phyloP scores from a whole-genome alignment of 805 yeast species.

The Clavispora phyllophila region DNA sequence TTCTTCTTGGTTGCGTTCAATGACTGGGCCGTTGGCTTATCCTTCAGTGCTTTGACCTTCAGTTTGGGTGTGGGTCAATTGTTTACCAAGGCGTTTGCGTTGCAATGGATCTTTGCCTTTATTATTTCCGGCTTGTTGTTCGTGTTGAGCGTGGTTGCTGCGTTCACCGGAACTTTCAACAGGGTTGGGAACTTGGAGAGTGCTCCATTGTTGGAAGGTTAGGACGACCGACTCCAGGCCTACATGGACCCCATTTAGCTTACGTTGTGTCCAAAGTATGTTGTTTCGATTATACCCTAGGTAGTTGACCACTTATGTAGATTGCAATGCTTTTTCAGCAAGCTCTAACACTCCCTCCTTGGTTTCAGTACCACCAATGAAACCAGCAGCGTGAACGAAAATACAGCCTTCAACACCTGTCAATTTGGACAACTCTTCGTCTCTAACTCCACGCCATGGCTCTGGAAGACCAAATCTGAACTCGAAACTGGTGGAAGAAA shows the following conservation, averaged over 20 bases:
- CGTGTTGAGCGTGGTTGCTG: constrained; percentile 43
- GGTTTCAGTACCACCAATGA: constrained; percentile 90
- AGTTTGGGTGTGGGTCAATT: constrained; percentile 72
- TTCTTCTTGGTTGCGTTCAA: constrained; percentile 52
- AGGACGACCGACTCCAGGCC: no score
- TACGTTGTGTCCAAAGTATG: neutral
- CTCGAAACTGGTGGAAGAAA: constrained; percentile 70
- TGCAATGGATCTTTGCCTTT: constrained; percentile 85
- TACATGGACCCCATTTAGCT: neutral
- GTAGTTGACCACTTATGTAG: neutral
- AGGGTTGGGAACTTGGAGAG: constrained; percentile 10
- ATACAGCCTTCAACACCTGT: constrained; percentile 85
- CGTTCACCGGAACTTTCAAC: constrained; percentile 30
- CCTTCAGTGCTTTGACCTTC: constrained; percentile 52
- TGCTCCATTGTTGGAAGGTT: constrained; percentile 16
- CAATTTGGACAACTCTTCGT: constrained; percentile 65
- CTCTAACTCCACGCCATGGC: constrained; percentile 93
- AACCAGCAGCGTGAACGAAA: constrained; percentile 94
- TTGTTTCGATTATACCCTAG: neutral
- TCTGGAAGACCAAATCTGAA: constrained; percentile 87
- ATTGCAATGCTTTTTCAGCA: constrained; percentile 44
- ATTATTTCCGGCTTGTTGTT: constrained; percentile 56
- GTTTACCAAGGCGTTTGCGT: constrained; percentile 61
- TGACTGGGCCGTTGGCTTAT: constrained; percentile 68
- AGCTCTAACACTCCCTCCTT: constrained; percentile 71